A percentile compares a stretch with the other conserved stretches of the same genome.
Conservation (phyloP, 2,329 filamentous ascomycete genomes). For the Diaporthe citrichinensis region DNA sequence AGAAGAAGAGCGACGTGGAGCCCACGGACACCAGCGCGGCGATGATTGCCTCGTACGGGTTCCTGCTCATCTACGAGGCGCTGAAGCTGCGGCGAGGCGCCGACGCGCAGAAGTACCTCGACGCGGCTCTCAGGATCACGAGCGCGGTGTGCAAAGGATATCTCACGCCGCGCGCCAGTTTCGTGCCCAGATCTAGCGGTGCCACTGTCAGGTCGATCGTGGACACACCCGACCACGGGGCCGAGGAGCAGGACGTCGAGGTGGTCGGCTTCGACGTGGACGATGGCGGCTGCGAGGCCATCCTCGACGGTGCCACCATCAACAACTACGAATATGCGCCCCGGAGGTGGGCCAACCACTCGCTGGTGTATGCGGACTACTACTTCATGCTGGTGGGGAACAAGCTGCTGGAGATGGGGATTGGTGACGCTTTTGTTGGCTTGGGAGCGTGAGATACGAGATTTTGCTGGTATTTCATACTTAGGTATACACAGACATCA, state of each 20-base stretch:
- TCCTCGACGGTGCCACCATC: conserved; percentile 61
- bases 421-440: conserved; percentile 14
- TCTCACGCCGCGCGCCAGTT: conserved; percentile 45
- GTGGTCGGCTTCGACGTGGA: conserved; percentile 41
- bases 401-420: conserved; percentile 53
- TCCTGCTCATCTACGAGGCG: conserved; percentile 51
- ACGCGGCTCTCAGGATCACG: conserved; percentile 47
- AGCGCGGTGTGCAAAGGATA: conserved; percentile 45
- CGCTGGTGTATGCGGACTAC: conserved; percentile 65
- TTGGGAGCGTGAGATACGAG: background rate
- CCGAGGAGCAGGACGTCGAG: conserved; percentile 34
- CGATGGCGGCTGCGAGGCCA: conserved; percentile 55
- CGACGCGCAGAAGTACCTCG: conserved; percentile 48
- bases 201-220: conserved; percentile 27
- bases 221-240: conserved; percentile 47
- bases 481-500: background rate
- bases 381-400: conserved; percentile 63
- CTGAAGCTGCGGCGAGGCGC: conserved; percentile 40
- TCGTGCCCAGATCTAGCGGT: conserved; percentile 8
- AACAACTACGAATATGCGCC: conserved; percentile 63
- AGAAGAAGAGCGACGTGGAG: conserved; percentile 37
- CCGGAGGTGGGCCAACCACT: conserved; percentile 60
- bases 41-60: conserved; percentile 52
- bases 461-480: no score
- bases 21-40: conserved; percentile 56